Conservation (phyloP, 768 basidiomycete genomes). For the Guyanaporus albipodus region DNA sequence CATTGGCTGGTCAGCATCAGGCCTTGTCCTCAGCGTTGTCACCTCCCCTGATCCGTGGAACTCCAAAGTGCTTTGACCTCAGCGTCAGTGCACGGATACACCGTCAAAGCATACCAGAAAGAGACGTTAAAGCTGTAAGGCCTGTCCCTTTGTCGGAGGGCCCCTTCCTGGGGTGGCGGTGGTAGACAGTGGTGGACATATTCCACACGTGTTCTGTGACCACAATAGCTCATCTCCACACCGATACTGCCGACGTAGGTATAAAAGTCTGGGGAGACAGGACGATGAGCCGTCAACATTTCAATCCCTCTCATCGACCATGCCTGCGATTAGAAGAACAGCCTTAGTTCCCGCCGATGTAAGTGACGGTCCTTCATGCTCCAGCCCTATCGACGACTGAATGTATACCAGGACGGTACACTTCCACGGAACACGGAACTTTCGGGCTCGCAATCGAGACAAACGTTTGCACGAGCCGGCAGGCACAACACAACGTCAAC, state of each 20-base stretch:
- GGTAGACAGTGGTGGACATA: slow-evolving; percentile 1
- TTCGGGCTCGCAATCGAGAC: background rate
- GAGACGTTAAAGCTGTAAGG: no score
- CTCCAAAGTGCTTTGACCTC: background rate
- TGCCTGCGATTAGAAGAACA: no score
- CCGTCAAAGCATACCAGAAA: slow-evolving; percentile 7
- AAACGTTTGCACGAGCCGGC: background rate
- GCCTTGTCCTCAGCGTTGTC: no score
- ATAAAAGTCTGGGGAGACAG: slow-evolving; percentile 9
- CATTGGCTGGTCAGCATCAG: background rate
- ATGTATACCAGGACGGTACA: slow-evolving; percentile 5
- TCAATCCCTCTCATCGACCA: background rate
- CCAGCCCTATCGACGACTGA: background rate
- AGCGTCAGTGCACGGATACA: background rate
- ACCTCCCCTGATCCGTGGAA: background rate
- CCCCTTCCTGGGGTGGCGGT: background rate
- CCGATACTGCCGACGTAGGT: background rate
- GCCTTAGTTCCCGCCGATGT: no score
- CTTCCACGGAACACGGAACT: background rate
- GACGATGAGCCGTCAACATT: background rate
- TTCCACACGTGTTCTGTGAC: slow-evolving; percentile 11
- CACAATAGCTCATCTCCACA: slow-evolving; percentile 11
- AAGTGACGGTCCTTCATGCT: no score
- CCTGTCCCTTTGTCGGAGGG: no score
- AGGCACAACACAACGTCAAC: background rate